Evolutionary conservation across 1,284 basidiomycete genomes (phyloP), one percentile per base, ranked within the genome.

Genomic region (Apiotrichum veenhuisii): DNA sequence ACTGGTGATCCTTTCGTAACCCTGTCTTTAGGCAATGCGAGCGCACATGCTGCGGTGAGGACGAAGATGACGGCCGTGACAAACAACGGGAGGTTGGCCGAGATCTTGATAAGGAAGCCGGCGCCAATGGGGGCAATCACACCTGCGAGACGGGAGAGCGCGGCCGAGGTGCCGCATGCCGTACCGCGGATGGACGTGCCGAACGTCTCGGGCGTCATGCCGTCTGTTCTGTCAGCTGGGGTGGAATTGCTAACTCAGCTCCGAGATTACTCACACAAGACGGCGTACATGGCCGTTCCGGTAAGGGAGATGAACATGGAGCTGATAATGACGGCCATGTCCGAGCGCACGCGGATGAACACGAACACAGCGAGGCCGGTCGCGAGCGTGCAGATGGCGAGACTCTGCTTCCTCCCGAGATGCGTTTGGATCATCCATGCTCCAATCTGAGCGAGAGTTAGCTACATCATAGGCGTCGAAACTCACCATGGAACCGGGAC

Each of bases 141-240:
- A 2, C 93, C 93, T 3, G 91, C 87, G 86, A 95, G 85, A 72
- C 92, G 82, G 22, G 89, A 92, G 1, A 95, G 76, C 4, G 91
- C 91, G 2, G 91, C 91, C 0, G 92, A 91, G 51, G 91, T 89
- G 0, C 93, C 92, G 67, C 89, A 90, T 0, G 91, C 92, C 9
- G 91, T 94, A 25, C 93, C 93, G 59, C 92, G 83, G 8, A 92
- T 89, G 82, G 66, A 62, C 2, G 90, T 92, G 2, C 83, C 85
- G 70, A 93, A 94, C 15, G 92, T 90, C 75, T 92, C 89, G 1
- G 90, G 91, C 0, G 91, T 93, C 89, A 91, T 92, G 7, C 85
- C 85, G 51, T 77, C 76, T 77, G 37, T 36, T 37, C 57, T 53
- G 54, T n/a, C 9, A 26, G 34, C 26, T 22, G 18, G 14, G 2